These are phyloP conservation scores for Orbilia brochopaga DNA, from an alignment of 2,329 filamentous ascomycete species.

Conservation along the genomic window DNA sequence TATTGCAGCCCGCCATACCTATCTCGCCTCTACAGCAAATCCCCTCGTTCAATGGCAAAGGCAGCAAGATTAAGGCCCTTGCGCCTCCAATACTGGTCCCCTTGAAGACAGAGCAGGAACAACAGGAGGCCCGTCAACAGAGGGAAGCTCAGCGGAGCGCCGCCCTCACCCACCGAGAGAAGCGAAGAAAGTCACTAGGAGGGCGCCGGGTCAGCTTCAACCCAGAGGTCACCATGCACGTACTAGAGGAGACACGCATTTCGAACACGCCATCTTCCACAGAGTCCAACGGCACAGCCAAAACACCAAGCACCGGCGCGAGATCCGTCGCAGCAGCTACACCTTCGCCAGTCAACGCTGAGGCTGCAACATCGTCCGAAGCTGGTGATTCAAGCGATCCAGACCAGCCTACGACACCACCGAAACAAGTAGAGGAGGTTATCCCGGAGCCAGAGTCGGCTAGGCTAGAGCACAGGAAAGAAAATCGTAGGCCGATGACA, in stretches of 20 bases:
- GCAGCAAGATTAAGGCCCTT: conserved; percentile 52
- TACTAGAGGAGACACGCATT: conserved; percentile 93
- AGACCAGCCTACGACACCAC: conserved; percentile 66
- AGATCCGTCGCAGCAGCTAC: conserved; percentile 52
- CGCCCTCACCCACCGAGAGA: conserved; percentile 75
- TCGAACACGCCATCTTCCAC: conserved; percentile 78
- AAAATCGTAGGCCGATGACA: conserved; percentile 55
- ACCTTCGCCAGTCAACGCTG: conserved; percentile 52
- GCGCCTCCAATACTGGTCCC: conserved; percentile 64
- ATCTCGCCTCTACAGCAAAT: conserved; percentile 69
- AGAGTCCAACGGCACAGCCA: conserved; percentile 76
- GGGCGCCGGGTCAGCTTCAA: conserved; percentile 96
- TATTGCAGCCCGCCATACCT: conserved; percentile 78
- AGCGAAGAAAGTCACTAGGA: conserved; percentile 87
- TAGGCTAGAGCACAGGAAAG: conserved; percentile 70
- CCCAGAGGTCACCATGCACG: conserved; percentile 94
- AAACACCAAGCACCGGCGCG: conserved; percentile 61
- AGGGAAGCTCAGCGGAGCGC: conserved; percentile 70
- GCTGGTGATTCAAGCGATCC: conserved; percentile 23
- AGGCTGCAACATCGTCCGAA: conserved; percentile 21
- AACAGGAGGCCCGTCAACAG: conserved; percentile 72
- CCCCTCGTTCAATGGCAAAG: conserved; percentile 62
- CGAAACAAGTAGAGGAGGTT: conserved; percentile 67
- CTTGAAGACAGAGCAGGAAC: conserved; percentile 72
- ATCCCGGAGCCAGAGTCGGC: conserved; percentile 68